Percentiles rank a stretch among this genome's conserved stretches.
Evolutionary conservation across 495 filamentous ascomycete species (phyloP).

Genomic region (Pseudoneurospora amorphoporcata): DNA sequence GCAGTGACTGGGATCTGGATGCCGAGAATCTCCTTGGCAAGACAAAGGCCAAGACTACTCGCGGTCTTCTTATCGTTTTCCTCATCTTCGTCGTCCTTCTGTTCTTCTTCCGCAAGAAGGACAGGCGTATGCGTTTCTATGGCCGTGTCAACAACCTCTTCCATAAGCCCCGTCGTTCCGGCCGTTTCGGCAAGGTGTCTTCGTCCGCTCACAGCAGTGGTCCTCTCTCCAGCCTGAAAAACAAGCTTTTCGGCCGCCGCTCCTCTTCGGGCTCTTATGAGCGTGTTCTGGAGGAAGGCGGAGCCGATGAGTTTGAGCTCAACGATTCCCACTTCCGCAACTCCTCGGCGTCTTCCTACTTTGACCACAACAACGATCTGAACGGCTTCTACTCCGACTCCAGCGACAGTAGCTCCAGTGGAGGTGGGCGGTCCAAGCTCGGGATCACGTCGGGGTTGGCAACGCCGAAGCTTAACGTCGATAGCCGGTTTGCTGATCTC

Average conservation of each 20-base stretch:
- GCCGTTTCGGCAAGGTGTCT: slow-evolving; percentile 45
- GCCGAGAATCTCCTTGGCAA: slow-evolving; percentile 55
- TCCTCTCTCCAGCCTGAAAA: slow-evolving; percentile 25
- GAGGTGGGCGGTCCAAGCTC: slow-evolving; percentile 16
- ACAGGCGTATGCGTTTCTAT: slow-evolving; percentile 57
- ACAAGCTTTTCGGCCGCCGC: slow-evolving; percentile 46
- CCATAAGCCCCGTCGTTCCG: slow-evolving; percentile 39
- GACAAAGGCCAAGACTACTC: slow-evolving; percentile 59
- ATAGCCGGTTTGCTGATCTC: slow-evolving; percentile 4
- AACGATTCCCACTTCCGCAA: slow-evolving; percentile 38
- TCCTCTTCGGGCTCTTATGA: slow-evolving; percentile 51
- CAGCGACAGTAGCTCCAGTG: slow-evolving; percentile 23
- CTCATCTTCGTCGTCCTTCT: slow-evolving; percentile 55
- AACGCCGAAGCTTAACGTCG: slow-evolving; percentile 55
- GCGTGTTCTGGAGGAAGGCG: slow-evolving; percentile 74
- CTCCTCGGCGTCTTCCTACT: slow-evolving; percentile 16
- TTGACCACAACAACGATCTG: slow-evolving; percentile 42
- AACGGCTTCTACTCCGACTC: slow-evolving; percentile 46
- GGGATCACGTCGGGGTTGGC: slow-evolving; percentile 52
- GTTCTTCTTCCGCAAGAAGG: slow-evolving; percentile 48
- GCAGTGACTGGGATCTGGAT: slow-evolving; percentile 49
- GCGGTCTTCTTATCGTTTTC: slow-evolving; percentile 67
- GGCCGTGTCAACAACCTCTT: slow-evolving; percentile 44
- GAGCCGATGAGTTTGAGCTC: slow-evolving; percentile 58
- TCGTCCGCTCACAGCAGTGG: slow-evolving; percentile 6